Evolutionary conservation across 2,329 filamentous ascomycete genomes (phyloP), one percentile per base, ranked within the genome.

Genomic region (Cryoendolithus antarcticus): DNA sequence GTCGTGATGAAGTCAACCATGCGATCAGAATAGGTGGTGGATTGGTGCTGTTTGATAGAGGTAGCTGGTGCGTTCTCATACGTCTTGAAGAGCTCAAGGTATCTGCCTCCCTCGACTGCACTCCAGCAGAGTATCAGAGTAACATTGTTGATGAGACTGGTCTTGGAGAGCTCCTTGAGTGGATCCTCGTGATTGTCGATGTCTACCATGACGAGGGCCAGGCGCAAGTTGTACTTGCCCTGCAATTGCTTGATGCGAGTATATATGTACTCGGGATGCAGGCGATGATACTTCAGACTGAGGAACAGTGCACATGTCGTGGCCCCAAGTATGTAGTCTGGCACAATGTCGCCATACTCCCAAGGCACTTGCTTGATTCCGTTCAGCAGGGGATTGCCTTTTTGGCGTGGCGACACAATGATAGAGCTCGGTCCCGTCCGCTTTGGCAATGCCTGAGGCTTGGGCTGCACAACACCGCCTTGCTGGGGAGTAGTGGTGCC

Each of bases 191-290:
- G 91, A 55, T 93, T 94, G 15, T 81, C 77, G 38, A 98, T 94
- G 60, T 98, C 91, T 19, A 96, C 88, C 75, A 96, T 86, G 12
- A 81, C 79, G 35, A 98, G 72, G 21, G 98, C 65, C 38, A 98
- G 72, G 35, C 91, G 83, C 12, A 98, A 72, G 48, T 79, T 81
- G 65, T 93, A 96, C 62, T 83, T 85, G 37, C 83, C 84, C 37
- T 83, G 83, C 4, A 98, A 69, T 35, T 79, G 77, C 38, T 82
- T 80, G 49, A 98, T 93, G 41, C 91, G 82, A 15, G 82, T 86
- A 66, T 96, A 96, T 53, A 98, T 86, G 66, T 98, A 98, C 62
- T 96, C 91, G 1, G 91, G 91, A 57, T 98, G 91, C 38, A 98
- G 72, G 21, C 89, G 85, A 62, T 98, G 91, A 62, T 98, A 98